phyloP scores from a whole-genome alignment of 2,329 filamentous ascomycete genomes.

The Microcyclospora tardicrescens region DNA sequence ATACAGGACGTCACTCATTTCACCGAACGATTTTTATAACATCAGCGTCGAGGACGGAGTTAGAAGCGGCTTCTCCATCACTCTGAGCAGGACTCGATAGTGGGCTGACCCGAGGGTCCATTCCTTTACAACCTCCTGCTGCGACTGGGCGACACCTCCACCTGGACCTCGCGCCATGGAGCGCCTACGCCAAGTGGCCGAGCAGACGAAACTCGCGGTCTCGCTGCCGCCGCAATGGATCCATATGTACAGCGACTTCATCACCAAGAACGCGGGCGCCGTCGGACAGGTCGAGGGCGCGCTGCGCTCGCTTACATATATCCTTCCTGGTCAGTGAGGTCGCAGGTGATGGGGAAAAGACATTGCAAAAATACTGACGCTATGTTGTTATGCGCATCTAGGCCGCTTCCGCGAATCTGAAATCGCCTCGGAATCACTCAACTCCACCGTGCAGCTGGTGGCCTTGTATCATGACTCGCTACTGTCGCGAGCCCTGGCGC shows the following conservation, averaged over 20 bases:
- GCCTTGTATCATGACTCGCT: slow-evolving; percentile 88
- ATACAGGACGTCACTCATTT: no score
- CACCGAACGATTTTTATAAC: no score
- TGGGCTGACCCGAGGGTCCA: no score
- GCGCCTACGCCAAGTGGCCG: slow-evolving; percentile 15
- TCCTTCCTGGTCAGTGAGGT: slow-evolving; percentile 59
- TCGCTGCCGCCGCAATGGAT: slow-evolving; percentile 20
- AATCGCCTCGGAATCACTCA: slow-evolving; percentile 78
- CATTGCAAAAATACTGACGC: slow-evolving; percentile 12
- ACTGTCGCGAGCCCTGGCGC: slow-evolving; percentile 52
- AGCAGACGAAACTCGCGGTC: slow-evolving; percentile 18
- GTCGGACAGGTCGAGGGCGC: slow-evolving; percentile 93
- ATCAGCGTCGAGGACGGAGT: no score
- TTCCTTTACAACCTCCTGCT: no score
- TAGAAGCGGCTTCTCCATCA: no score
- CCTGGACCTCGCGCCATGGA: slow-evolving; percentile 11
- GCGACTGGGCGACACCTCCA: no score
- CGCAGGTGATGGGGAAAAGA: neutral
- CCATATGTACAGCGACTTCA: slow-evolving; percentile 70
- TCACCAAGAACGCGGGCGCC: slow-evolving; percentile 85
- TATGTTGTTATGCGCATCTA: slow-evolving; percentile 20
- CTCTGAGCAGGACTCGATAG: no score
- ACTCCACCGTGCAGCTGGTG: slow-evolving; percentile 72
- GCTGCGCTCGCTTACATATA: slow-evolving; percentile 83
- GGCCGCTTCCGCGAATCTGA: slow-evolving; percentile 84